These are phyloP conservation scores for Malbranchea zuffiana DNA, from an alignment of 2,329 filamentous ascomycete species.

Conservation along the genomic window DNA sequence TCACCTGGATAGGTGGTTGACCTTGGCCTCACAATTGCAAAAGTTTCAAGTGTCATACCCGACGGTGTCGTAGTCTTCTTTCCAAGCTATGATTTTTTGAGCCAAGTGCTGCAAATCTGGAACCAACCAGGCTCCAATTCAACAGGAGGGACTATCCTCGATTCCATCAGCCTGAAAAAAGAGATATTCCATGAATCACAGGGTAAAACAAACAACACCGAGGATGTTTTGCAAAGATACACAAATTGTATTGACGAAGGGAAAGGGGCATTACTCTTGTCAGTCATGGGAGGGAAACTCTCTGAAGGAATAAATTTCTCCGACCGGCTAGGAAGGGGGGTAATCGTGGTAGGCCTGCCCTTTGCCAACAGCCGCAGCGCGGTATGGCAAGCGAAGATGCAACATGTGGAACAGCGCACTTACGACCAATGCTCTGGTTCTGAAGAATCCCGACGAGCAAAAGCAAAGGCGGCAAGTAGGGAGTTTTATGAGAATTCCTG, in stretches of 20 bases:
- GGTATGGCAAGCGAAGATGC: conserved; percentile 86
- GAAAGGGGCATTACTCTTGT: conserved; percentile 68
- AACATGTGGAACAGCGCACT: conserved; percentile 63
- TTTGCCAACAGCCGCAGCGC: conserved; percentile 83
- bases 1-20: conserved; percentile 45
- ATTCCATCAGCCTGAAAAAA: conserved; percentile 26
- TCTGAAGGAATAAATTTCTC: conserved; percentile 98
- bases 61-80: conserved; percentile 94
- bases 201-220: conserved; percentile 36
- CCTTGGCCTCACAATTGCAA: conserved; percentile 62
- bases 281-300: conserved; percentile 87
- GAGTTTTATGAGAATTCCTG: conserved; percentile 91
- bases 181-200: conserved; percentile 46
- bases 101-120: conserved; percentile 59
- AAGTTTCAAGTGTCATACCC: conserved; percentile 61
- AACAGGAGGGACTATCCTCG: conserved; percentile 21
- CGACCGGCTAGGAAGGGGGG: conserved; percentile 75
- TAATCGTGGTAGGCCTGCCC: conserved; percentile 82
- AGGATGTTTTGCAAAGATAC: conserved; percentile 66
- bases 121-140: conserved; percentile 30
- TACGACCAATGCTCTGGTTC: conserved; percentile 19
- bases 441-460: conserved; percentile 23
- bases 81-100: conserved; percentile 84
- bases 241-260: conserved; percentile 51
- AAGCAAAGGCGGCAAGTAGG: conserved; percentile 45